Evolutionary conservation across 345 rosid genomes (phyloP), one percentile per base, ranked within the genome.

Genomic region (Cochlearia excelsa): DNA sequence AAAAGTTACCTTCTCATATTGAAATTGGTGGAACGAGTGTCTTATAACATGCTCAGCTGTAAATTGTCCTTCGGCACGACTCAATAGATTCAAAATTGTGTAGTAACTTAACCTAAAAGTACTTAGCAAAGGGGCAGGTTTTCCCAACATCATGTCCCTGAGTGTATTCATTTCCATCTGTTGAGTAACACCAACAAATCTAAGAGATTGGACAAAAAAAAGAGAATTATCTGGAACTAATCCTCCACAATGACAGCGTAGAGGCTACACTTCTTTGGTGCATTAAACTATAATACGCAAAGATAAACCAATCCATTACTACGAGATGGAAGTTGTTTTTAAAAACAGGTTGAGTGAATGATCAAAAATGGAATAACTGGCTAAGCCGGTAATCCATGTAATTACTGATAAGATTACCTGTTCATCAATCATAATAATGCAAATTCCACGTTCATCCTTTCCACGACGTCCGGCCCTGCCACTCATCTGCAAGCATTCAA

Each of bases 391-490:
- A 16, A 37, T 44, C 33, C 6, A 40, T 55, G 57, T 34, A 28
- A 49, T 30, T 69, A 38, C 45, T 33, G 30, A 57, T 29, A 49
- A 45, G 35, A 5, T 7, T 63, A 93, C 99, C 91, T 79, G 88
- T 67, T 89, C 99, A 80, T 93, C 94, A 69, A 93, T 71, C 99
- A 93, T 93, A 70, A 89, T 85, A 56, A 93, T 85, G 76, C 97
- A 93, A 54, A 93, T 93, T 30, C 97, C 99, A 26, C 95, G 95
- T 27, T 87, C 96, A 45, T 87, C 99, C 74, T 89, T 93, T 68
- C 99, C 97, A 72, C 99, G 97, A 23, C 99, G 95, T 66, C 99
- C 99, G 77, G 99, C 99, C 70, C 97, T 81, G 69, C 99, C 97
- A 62, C 99, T 93, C 99, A 93, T 93, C 99, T 93, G 65, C 64